Base-by-base conservation (phyloP, 2,329 filamentous ascomycete genomes). In the Ophiocordyceps camponoti-saundersi region DNA sequence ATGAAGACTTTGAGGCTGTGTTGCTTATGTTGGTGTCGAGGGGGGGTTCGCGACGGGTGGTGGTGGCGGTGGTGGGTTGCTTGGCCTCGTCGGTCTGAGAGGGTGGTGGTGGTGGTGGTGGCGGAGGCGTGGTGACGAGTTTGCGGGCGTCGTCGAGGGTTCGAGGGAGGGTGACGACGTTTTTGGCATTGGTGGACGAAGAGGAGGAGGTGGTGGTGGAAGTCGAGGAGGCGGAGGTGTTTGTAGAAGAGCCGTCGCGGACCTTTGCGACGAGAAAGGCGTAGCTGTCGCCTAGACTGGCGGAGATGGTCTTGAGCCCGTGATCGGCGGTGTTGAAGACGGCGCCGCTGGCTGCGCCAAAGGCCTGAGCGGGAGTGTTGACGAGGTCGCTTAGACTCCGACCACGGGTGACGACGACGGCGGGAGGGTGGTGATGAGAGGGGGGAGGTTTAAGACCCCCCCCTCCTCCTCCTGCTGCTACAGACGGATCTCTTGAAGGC, bases 81-180 rank as follows among this genome's bases (percentile, higher is more conserved):
- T 26, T 26, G 4, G 8, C 23, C 5, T 26, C 23, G 5, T 39
- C 15, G 18, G 34, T 6, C 11, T 18, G 34, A 39, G 34, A 13
- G 13, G n/a, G 36, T 6, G 36, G 36, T 41, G 6, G 36, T n/a
- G 15, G 36, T 20, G 18, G 36, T 7, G 36, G 36, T 20, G 7
- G 39, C 3, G 78, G 69, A 34, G 82, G 79, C 1, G 83, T 84
- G 56, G 79, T 85, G 51, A 98, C 84, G 12, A 98, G 75, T 60
- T 88, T 90, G 44, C 88, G 76, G 16, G 90, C 92, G 57, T 98
- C 92, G 55, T 95, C 92, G 0, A 98, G 69, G 1, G 92, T 98
- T 56, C 86, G 90, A 1, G 92, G 92, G 0, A 94, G 72, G 7
- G 78, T 65, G 2, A 79, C 72, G 23, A 22, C 66, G 22, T 65